Evolutionary conservation across 345 rosid species (phyloP).

Genomic region (Dipteronia dyeriana): DNA sequence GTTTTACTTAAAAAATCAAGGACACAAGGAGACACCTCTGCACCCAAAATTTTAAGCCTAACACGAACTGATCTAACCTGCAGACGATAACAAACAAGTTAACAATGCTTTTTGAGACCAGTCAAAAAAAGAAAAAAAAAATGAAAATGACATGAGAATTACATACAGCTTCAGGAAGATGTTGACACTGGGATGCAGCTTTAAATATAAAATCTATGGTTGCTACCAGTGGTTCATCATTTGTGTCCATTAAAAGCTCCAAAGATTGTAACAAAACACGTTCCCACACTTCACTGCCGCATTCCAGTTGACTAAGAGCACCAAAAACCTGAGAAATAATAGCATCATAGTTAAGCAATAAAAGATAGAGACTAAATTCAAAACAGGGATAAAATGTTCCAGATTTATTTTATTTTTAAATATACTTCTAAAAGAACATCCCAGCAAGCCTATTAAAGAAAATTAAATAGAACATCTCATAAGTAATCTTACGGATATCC

Average conservation of each 20-base stretch:
- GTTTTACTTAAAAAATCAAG: conserved; percentile 84
- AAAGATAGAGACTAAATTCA: conserved; percentile 6
- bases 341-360: conserved; percentile 2
- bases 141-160: conserved; percentile 18
- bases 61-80: conserved; percentile 86
- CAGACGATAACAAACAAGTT: conserved; percentile 27
- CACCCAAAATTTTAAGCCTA: conserved; percentile 78
- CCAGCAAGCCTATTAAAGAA: conserved; percentile 16
- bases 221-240: conserved; percentile 78
- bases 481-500: conserved; percentile 74
- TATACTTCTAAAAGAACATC: neutral
- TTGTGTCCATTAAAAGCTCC: conserved; percentile 67
- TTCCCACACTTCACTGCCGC: conserved; percentile 87
- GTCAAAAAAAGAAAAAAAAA: neutral
- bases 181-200: conserved; percentile 88
- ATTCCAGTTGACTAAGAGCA: conserved; percentile 87
- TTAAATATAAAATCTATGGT: conserved; percentile 82
- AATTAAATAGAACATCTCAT: conserved; percentile 11
- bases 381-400: conserved; percentile 8
- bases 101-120: conserved; percentile 14
- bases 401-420: neutral
- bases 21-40: conserved; percentile 76
- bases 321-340: conserved; percentile 68
- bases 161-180: conserved; percentile 90
- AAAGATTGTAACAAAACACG: conserved; percentile 66